Percentiles rank a stretch among this genome's conserved stretches.
Evolutionary conservation across 371 early-diverging fungal genomes (phyloP).

Genomic region (Gilbertella persicaria): DNA sequence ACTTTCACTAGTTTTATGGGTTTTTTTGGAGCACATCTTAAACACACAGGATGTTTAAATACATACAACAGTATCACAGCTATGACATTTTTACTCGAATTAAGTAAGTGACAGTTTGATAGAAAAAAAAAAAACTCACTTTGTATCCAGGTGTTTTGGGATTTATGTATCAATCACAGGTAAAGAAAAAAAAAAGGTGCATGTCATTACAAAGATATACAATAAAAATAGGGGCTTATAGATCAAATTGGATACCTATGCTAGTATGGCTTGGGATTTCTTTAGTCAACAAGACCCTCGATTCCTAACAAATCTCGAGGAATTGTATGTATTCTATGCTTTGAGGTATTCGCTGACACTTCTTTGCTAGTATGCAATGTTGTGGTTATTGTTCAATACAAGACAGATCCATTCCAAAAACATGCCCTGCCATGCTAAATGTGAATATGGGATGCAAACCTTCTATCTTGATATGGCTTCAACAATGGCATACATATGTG

Average conservation of each 20-base stretch:
- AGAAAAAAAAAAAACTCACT: background rate
- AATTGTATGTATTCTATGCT: conserved; percentile 21
- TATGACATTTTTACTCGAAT: conserved; percentile 29
- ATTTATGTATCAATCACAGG: conserved; percentile 14
- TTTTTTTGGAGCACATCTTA: conserved; percentile 38
- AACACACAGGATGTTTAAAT: conserved; percentile 37
- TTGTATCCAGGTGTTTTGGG: conserved; percentile 9
- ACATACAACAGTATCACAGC: conserved; percentile 34
- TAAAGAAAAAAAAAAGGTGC: conserved; percentile 3
- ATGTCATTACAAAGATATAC: background rate
- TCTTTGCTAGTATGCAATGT: conserved; percentile 21
- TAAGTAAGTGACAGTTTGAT: conserved; percentile 22
- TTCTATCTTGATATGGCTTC: conserved; percentile 3
- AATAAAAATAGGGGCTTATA: background rate
- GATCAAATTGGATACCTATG: conserved; percentile 28
- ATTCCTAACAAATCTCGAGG: conserved; percentile 29
- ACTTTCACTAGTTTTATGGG: conserved; percentile 34
- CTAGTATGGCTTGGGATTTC: conserved; percentile 34
- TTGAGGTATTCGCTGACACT: background rate
- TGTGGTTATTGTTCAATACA: conserved; percentile 26
- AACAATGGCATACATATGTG: conserved; percentile 24
- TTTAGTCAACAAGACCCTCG: conserved; percentile 27
- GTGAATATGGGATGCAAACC: conserved; percentile 19
- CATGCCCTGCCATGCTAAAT: conserved; percentile 11
- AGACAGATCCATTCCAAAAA: conserved; percentile 24